Conservation (phyloP, 208 protist species). For the Trichomonas tenax region DNA sequence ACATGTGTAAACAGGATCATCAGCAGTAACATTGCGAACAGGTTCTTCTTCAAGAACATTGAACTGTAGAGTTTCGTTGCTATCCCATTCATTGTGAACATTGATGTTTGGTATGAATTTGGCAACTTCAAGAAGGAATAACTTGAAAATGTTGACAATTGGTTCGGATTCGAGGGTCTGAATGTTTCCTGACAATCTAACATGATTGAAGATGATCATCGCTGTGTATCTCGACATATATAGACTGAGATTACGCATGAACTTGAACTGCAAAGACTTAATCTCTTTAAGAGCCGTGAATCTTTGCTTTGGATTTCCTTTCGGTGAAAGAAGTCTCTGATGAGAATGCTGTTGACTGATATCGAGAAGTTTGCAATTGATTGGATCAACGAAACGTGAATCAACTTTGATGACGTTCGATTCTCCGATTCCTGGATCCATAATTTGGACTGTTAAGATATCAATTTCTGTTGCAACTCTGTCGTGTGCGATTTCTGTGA, state of each 20-base stretch:
- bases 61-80: background rate
- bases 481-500: background rate
- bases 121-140: background rate
- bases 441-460: background rate
- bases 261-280: background rate
- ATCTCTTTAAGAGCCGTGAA: background rate
- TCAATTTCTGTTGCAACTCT: background rate
- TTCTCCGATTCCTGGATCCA: background rate
- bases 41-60: background rate
- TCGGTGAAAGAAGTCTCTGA: background rate
- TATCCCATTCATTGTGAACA: background rate
- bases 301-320: background rate
- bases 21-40: background rate
- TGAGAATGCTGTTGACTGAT: background rate
- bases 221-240: background rate
- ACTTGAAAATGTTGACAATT: background rate
- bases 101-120: background rate
- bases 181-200: background rate
- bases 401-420: background rate
- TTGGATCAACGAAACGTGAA: background rate
- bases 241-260: background rate
- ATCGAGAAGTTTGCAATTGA: background rate
- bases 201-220: background rate
- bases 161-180: background rate
- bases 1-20: background rate